A percentile compares a stretch with the other conserved stretches of the same genome.
phyloP scores from a whole-genome alignment of 148 eudicot genomes.

The Pharnaceum exiguum region DNA sequence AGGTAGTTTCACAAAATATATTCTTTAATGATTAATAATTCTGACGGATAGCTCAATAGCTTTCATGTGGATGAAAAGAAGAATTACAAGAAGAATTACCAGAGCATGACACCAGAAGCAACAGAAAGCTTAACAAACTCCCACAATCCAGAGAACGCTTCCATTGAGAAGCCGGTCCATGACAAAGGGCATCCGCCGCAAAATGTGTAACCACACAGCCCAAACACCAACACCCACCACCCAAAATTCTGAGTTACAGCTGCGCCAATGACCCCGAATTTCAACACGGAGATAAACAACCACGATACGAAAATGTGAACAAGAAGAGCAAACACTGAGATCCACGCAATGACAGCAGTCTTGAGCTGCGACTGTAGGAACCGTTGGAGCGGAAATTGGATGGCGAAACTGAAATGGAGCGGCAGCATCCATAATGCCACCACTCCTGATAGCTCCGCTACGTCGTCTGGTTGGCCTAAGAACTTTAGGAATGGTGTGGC shows the following conservation, averaged over 20 bases:
- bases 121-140: conserved; percentile 44
- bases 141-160: conserved; percentile 52
- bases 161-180: conserved; percentile 49
- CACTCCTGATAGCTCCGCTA: conserved; percentile 36
- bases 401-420: conserved; percentile 45
- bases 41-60: too few relatives aligned
- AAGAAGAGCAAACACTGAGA: conserved; percentile 23
- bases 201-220: conserved; percentile 28
- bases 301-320: conserved; percentile 37
- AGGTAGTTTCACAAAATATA: too few relatives aligned
- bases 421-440: conserved; percentile 41
- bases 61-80: background rate
- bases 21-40: too few relatives aligned
- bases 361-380: conserved; percentile 53
- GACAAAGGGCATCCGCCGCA: conserved; percentile 44
- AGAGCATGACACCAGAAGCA: conserved; percentile 55
- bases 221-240: conserved; percentile 46
- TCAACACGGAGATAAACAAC: conserved; percentile 28
- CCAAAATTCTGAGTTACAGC: conserved; percentile 31
- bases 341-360: conserved; percentile 36
- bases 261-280: conserved; percentile 32
- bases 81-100: conserved; percentile 13
- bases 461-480: conserved; percentile 36
- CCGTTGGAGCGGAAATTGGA: conserved; percentile 50
- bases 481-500: conserved; percentile 39